Evolutionary conservation across 1,284 basidiomycete genomes (phyloP), one percentile per base, ranked within the genome.

Genomic region (Hymenochaete sp.): DNA sequence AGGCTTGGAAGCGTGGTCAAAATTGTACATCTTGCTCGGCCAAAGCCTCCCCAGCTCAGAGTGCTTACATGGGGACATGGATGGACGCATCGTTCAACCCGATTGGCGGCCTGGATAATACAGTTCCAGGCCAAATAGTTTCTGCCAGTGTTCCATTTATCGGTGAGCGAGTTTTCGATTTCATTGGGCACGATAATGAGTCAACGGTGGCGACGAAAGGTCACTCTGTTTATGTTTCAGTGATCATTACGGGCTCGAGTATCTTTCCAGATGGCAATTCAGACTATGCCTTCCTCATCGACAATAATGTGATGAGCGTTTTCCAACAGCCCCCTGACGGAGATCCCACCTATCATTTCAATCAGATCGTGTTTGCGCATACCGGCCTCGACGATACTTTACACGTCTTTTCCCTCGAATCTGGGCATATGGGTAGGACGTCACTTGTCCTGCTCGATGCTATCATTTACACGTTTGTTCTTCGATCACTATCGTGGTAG

Each of bases 381-480:
- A 38, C 21, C 0, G 38, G 32, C 4, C 32, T 50, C 14, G 6
- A 36, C 28, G 31, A 38, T 31, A 29, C 26, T 13, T 11, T 21
- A 24, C 48, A 50, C 26, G 37, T 14, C 24, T 9, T 50, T 3
- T 13, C 37, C 1, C 21, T 50, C 16, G 48, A 45, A 9, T 31
- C 33, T 10, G 48, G 48, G 3, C 44, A 31, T 28, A 35, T 39
- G 4, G 39, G 38, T 3, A n/a, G 42, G n/a, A 46, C 36, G 18
- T 24, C 44, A 32, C 19, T 45, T 2, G 35, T 50, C 31, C 16
- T 50, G 27, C 44, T 50, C 13, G 48, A 50, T 13, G 25, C 36
- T 4, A 45, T 50, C 33, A 37, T 42, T 4, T 50, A 50, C 19
- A 45, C 48, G 48, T 50, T 31, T 10, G 47, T 41, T 28, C 25